A percentile compares a stretch with the other conserved stretches of the same genome.
These are phyloP conservation scores for Prunus fruticosa DNA, from an alignment of 306 rosid genomes.

Conservation along the genomic window DNA sequence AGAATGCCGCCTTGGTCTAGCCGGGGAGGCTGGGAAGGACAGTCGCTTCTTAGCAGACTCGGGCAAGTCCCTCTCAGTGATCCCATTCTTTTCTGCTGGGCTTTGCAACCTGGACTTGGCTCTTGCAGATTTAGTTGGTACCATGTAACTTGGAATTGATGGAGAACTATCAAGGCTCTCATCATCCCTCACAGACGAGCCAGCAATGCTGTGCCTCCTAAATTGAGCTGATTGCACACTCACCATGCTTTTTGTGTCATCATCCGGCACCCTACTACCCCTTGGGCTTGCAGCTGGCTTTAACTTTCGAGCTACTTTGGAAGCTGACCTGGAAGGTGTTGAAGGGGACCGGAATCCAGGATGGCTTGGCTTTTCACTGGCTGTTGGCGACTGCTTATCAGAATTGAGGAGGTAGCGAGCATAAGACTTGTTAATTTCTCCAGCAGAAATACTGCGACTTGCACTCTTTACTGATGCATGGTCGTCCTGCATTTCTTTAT, in stretches of 20 bases:
- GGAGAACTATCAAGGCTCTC: conserved; percentile 77
- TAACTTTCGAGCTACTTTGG: conserved; percentile 36
- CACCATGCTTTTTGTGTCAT: conserved; percentile 61
- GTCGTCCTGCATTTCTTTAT: conserved; percentile 59
- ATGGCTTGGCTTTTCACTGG: conserved; percentile 56
- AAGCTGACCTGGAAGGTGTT: conserved; percentile 66
- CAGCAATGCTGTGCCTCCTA: conserved; percentile 82
- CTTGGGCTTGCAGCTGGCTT: conserved; percentile 75
- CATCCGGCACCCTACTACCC: conserved; percentile 51
- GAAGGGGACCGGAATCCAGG: conserved; percentile 52
- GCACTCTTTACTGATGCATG: conserved; percentile 58
- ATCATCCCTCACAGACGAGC: conserved; percentile 62
- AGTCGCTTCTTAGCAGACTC: conserved; percentile 76
- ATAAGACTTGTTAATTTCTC: conserved; percentile 88
- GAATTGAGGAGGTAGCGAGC: conserved; percentile 86
- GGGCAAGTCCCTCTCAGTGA: conserved; percentile 49
- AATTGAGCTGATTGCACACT: conserved; percentile 67
- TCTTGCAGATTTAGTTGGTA: conserved; percentile 79
- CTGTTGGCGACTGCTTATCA: conserved; percentile 75
- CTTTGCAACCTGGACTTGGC: conserved; percentile 79
- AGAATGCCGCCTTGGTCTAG: conserved; percentile 69
- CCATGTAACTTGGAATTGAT: conserved; percentile 81
- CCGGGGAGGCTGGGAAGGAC: conserved; percentile 75
- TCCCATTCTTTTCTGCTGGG: conserved; percentile 61
- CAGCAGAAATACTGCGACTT: conserved; percentile 50